These are phyloP conservation scores for Silybum marianum DNA, from an alignment of 129 eudicot genomes.

Conservation along the genomic window DNA sequence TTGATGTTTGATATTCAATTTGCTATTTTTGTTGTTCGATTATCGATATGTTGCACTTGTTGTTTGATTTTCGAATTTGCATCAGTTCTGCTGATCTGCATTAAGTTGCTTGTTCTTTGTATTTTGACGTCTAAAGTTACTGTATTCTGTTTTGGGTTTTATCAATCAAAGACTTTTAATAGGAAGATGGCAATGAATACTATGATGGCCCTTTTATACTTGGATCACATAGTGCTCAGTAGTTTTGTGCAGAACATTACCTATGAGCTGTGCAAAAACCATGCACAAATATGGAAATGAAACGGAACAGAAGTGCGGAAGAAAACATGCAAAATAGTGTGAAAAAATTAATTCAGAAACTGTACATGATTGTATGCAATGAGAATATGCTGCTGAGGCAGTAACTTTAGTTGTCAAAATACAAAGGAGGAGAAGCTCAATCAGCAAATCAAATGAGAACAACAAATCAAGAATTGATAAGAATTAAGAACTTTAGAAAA, in stretches of 20 bases:
- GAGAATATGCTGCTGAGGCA: not conserved
- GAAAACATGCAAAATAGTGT: slow-evolving; percentile 4
- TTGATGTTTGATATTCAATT: not conserved
- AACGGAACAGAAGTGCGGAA: not conserved
- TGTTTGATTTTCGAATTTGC: not conserved
- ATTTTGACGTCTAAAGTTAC: not conserved
- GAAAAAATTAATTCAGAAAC: not conserved
- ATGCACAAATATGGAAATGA: not conserved
- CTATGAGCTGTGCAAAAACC: not conserved
- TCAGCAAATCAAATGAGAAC: not conserved
- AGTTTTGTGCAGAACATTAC: not conserved
- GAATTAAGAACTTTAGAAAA: not conserved
- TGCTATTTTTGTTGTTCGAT: not conserved
- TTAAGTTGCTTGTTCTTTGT: not conserved
- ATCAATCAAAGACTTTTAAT: not conserved
- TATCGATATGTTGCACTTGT: not conserved
- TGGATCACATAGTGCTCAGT: not conserved
- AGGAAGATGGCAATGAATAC: not conserved
- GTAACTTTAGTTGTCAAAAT: not conserved
- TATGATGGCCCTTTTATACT: not conserved
- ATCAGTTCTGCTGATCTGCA: not conserved
- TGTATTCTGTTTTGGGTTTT: not conserved
- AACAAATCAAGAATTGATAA: not conserved
- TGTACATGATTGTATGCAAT: not conserved
- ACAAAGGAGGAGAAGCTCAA: not conserved